These are phyloP conservation scores for Fusarium sp. DNA, from an alignment of 2,329 filamentous ascomycete genomes.

Conservation along the genomic window DNA sequence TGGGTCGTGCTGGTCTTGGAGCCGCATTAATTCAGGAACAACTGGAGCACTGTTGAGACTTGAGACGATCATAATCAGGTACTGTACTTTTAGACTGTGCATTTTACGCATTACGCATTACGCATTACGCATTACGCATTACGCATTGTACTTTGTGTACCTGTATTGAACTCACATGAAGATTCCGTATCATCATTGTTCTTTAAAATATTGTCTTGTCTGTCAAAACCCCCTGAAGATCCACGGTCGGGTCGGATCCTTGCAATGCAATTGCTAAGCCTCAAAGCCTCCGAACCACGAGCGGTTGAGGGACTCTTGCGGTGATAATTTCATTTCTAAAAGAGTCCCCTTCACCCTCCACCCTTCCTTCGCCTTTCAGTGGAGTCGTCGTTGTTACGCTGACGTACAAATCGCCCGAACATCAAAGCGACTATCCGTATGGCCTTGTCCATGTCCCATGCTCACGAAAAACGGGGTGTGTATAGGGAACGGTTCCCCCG, in stretches of 20 bases:
- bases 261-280: constrained; percentile 17
- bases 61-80: constrained; percentile 34
- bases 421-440: constrained; percentile 5
- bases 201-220: neutral
- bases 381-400: constrained; percentile 17
- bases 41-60: constrained; percentile 4
- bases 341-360: constrained; percentile 5
- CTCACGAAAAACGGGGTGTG: constrained; percentile 16
- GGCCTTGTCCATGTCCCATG: constrained; percentile 3
- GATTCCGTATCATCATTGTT: neutral
- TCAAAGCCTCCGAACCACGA: constrained; percentile 3
- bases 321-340: constrained; percentile 35
- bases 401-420: constrained; percentile 29
- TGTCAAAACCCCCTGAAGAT: constrained; percentile 11
- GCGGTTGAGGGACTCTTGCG: constrained; percentile 16
- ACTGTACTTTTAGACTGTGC: constrained; percentile 5
- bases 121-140: constrained; percentile 5
- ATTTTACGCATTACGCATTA: constrained; percentile 7
- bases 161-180: neutral
- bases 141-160: neutral
- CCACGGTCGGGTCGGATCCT: constrained; percentile 10
- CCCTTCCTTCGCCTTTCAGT: constrained; percentile 20
- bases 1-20: constrained; percentile 22
- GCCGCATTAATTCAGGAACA: constrained; percentile 21
- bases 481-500: constrained; percentile 15